phyloP scores from a whole-genome alignment of 2,329 filamentous ascomycete species.

The Metarhizium anisopliae region DNA sequence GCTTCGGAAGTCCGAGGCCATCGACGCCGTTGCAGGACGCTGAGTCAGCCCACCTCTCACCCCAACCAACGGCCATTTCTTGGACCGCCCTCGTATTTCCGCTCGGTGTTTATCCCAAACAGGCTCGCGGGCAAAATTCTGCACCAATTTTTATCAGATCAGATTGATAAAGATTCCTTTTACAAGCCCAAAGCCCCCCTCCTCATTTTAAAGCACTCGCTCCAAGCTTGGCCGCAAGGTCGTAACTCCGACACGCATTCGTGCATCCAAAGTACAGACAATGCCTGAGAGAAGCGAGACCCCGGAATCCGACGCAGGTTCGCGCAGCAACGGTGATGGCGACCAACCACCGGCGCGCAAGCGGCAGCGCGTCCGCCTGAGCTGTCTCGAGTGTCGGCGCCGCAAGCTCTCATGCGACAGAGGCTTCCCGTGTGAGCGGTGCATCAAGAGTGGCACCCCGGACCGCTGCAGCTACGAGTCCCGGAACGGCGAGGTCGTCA shows the following conservation, averaged over 20 bases:
- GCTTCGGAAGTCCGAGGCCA: conserved; percentile 4
- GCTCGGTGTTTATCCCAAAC: conserved; percentile 17
- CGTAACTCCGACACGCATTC: conserved; percentile 25
- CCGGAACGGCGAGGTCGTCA: conserved; percentile 41
- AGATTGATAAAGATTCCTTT: conserved; percentile 30
- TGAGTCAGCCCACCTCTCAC: background rate
- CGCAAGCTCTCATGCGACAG: conserved; percentile 54
- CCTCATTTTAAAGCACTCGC: conserved; percentile 3
- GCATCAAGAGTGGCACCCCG: conserved; percentile 52
- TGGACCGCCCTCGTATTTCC: conserved; percentile 20
- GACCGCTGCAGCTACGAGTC: conserved; percentile 53
- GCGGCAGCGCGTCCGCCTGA: conserved; percentile 49
- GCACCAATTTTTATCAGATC: conserved; percentile 26
- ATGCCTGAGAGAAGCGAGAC: conserved; percentile 27
- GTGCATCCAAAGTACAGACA: conserved; percentile 4
- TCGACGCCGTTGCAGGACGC: background rate
- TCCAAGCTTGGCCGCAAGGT: conserved; percentile 13
- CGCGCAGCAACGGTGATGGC: conserved; percentile 17
- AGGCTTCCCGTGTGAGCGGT: conserved; percentile 52
- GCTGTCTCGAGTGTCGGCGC: conserved; percentile 51
- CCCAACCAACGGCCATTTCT: no score
- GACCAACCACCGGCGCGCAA: conserved; percentile 38
- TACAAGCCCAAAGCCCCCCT: conserved; percentile 17
- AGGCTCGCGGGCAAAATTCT: conserved; percentile 14
- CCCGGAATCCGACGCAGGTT: conserved; percentile 26